Evolutionary conservation across 2,329 filamentous ascomycete genomes (phyloP).

Genomic region (Mariannaea elegans): DNA sequence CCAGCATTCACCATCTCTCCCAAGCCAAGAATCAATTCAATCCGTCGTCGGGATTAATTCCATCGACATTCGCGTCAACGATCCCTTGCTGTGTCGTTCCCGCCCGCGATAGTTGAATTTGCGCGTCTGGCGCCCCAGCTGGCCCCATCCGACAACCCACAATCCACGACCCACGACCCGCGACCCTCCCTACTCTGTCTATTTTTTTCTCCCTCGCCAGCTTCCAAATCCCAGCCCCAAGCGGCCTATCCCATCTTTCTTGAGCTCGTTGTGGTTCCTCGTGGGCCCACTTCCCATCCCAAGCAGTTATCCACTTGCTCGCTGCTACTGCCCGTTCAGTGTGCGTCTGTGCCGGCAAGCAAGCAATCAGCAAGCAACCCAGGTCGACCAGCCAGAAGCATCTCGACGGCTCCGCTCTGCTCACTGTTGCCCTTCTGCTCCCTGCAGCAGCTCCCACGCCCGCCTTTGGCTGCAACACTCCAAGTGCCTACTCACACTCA

Average conservation of each 20-base stretch:
- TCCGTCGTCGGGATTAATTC: constrained; percentile 15
- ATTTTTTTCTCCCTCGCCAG: constrained; percentile 34
- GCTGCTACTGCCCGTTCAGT: constrained; percentile 28
- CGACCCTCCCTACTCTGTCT: constrained; percentile 26
- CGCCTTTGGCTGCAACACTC: not conserved
- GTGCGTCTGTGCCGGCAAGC: constrained; percentile 22
- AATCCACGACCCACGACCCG: constrained; percentile 34
- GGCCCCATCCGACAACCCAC: constrained; percentile 33
- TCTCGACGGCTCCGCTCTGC: constrained; percentile 37
- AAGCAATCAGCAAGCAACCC: constrained; percentile 16
- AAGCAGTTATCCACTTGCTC: constrained; percentile 38
- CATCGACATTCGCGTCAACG: constrained; percentile 11
- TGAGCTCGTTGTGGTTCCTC: constrained; percentile 41
- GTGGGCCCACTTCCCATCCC: constrained; percentile 40
- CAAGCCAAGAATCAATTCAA: not conserved
- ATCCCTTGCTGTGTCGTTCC: constrained; percentile 18
- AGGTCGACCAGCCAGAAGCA: constrained; percentile 25
- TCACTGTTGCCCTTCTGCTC: not conserved
- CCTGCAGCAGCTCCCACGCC: not conserved
- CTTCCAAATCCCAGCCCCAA: constrained; percentile 40
- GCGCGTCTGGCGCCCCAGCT: constrained; percentile 40
- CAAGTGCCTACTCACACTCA: not conserved
- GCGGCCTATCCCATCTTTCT: constrained; percentile 24
- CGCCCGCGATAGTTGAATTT: constrained; percentile 35
- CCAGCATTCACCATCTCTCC: constrained; percentile 30